Evolutionary conservation across 108 stramenopile genomes (phyloP), one percentile per base, ranked within the genome.

Genomic region (Cylindrotheca closterium): DNA sequence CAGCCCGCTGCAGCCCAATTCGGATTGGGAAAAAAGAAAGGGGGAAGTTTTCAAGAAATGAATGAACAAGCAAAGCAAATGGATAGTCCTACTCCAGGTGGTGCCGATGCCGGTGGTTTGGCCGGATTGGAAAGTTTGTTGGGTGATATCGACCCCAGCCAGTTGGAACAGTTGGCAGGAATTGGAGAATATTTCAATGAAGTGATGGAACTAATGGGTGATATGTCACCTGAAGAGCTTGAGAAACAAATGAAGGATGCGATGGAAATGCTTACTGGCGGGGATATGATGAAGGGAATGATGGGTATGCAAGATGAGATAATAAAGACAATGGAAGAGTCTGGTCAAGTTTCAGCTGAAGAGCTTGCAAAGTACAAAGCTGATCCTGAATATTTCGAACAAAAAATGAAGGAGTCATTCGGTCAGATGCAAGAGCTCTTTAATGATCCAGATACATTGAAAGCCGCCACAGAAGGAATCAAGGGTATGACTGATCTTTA

Each of bases 171-270:
- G 54, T 18, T 78, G 53, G 68, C 46, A 24, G 42, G 26, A 51
- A 47, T 76, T 30, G 75, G 75, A 12, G 28, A 49, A 31, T 42
- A 72, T 37, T 59, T 73, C 25, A 57, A 59, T 3, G 77, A 79
- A 24, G 79, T 80, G 26, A 84, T 89, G 83, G 75, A 85, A 12
- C 51, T 81, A 62, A 67, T 91, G 55, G 72, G 76, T 2, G 83
- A 94, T 23, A 88, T 90, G 87, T 73, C 81, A n/a, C 78, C 83
- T 4, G 86, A 88, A 46, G 78, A 86, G 54, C 67, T 93, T 46
- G 77, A 79, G 71, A 49, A 51, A 26, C 82, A 83, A 70, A 94
- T 94, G 88, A 51, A 79, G 53, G 82, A 91, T 58, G 88, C 86
- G 48, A 80, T 90, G 82, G 65, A 76, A 23, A 79, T 88, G 85